These are phyloP conservation scores for Aspergillus sp. DNA, from an alignment of 2,329 filamentous ascomycete genomes.

Conservation along the genomic window DNA sequence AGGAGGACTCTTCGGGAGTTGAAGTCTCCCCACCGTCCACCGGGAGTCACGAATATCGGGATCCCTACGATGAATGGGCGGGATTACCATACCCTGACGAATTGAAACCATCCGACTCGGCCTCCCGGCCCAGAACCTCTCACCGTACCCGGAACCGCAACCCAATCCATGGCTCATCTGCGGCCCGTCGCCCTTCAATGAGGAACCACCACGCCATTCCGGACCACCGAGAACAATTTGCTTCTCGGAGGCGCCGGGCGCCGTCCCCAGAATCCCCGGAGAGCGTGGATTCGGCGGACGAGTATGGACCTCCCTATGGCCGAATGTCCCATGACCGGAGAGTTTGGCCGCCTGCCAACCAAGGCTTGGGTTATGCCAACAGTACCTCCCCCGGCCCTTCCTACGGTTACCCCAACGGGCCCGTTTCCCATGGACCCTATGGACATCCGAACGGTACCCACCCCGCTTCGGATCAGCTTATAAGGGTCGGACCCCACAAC, in stretches of 20 bases:
- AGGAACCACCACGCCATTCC: slow-evolving; percentile 29
- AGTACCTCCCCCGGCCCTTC: slow-evolving; percentile 42
- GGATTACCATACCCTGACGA: slow-evolving; percentile 45
- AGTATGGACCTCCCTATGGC: slow-evolving; percentile 54
- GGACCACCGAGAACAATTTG: slow-evolving; percentile 40
- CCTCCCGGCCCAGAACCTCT: slow-evolving; percentile 43
- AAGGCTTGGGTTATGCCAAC: slow-evolving; percentile 36
- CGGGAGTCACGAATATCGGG: slow-evolving; percentile 41
- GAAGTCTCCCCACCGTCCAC: slow-evolving; percentile 43
- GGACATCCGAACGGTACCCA: slow-evolving; percentile 24
- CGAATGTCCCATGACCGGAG: slow-evolving; percentile 33
- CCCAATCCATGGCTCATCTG: slow-evolving; percentile 35
- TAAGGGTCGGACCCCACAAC: slow-evolving; percentile 28
- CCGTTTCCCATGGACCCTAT: slow-evolving; percentile 24
- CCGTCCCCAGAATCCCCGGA: slow-evolving; percentile 55
- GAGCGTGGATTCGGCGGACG: slow-evolving; percentile 65
- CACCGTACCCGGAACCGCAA: slow-evolving; percentile 38
- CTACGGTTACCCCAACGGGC: slow-evolving; percentile 34
- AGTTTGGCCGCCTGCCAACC: slow-evolving; percentile 31
- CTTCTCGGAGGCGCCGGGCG: slow-evolving; percentile 42
- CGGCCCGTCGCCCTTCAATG: slow-evolving; percentile 31
- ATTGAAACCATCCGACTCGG: slow-evolving; percentile 48
- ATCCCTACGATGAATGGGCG: slow-evolving; percentile 39
- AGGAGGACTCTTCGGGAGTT: slow-evolving; percentile 46
- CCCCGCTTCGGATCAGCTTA: slow-evolving; percentile 32